Percentiles rank a stretch among this genome's conserved stretches.
These are phyloP conservation scores for Sanghuangporus weigelae DNA, from an alignment of 1,284 basidiomycete species.

Conservation along the genomic window DNA sequence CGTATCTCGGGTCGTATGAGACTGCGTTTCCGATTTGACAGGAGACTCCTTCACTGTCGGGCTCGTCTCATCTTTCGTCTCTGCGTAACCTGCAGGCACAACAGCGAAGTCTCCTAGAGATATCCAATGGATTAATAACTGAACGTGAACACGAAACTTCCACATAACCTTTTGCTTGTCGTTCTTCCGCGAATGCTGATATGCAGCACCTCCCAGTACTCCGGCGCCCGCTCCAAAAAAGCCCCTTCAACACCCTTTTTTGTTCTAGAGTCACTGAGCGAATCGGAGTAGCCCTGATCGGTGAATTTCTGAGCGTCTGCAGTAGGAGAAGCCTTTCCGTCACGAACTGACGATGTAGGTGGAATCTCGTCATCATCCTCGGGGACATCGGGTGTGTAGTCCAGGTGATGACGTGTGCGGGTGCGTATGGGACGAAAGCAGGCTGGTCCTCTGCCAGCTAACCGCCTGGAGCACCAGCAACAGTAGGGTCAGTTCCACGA, in stretches of 20 bases:
- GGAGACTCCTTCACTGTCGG: too few species aligned
- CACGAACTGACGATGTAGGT: neutral
- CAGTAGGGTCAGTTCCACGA: neutral
- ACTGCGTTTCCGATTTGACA: too few species aligned
- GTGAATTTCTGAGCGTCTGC: neutral
- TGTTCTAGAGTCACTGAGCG: neutral
- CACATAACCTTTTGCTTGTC: too few species aligned
- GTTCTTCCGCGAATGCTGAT: neutral
- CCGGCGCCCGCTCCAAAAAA: neutral
- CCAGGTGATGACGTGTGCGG: neutral
- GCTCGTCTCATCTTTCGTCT: too few species aligned
- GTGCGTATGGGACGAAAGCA: neutral
- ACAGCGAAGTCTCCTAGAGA: too few species aligned
- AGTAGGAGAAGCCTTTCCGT: neutral
- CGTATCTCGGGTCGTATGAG: too few species aligned
- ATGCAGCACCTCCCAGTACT: neutral
- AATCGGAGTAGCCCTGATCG: neutral
- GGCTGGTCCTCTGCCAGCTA: neutral
- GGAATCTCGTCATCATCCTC: neutral
- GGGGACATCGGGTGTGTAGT: neutral
- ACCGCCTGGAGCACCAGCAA: neutral
- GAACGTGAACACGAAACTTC: too few species aligned
- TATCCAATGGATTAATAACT: too few species aligned
- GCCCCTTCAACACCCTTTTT: neutral
- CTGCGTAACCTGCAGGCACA: too few species aligned